Evolutionary conservation across 179 eudicot species (phyloP), one percentile per base, ranked within the genome.

Genomic region (Carnegiea gigantea): DNA sequence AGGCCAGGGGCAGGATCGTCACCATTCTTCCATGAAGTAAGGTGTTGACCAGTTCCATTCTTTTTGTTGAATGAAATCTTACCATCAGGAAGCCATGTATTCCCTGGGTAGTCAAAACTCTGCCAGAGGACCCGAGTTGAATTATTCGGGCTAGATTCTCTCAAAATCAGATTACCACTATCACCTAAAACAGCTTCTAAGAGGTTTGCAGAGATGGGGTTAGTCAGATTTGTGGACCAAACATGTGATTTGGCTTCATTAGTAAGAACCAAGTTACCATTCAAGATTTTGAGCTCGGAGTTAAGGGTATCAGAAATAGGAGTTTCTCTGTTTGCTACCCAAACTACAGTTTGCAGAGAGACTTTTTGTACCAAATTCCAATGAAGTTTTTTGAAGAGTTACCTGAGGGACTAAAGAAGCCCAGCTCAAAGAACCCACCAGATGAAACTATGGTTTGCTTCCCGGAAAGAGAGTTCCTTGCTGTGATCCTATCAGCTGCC

Each of bases 1-100:
- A 84, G 84, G 18, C 97, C 95, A 18, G 86, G 80, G 4, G 95
- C 82, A 21, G 95, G 98, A 82, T 93, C 93, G 23, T 89, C 93
- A 0, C 46, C 36, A 75, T 90, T 93, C 70, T 86, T 92, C 98
- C 98, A 93, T 0, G 93, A 89, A 40, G 86, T 87, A 12, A 90
- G 82, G 10, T 12, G 20, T 62, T 84, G 86, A 28, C 18, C 64
- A 23, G 30, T 74, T 5, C 80, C 81, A 9, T 83, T 89, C 48
- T 21, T 82, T 76, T 91, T 88, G 46, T 89, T 62, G 12, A 79
- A 84, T 0, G 81, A 78, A 33, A 93, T 74, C 79, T 88, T 93
- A 9, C 88, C 82, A 30, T 90, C 92, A 60, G 95, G 92, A 65
- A 93, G 87, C 93, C 92, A 91, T 21, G 94, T 89, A 59, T 90